Evolutionary conservation across 2,329 filamentous ascomycete species (phyloP), one percentile per base, ranked within the genome.

Genomic region (Ceratocystis alfenasii): DNA sequence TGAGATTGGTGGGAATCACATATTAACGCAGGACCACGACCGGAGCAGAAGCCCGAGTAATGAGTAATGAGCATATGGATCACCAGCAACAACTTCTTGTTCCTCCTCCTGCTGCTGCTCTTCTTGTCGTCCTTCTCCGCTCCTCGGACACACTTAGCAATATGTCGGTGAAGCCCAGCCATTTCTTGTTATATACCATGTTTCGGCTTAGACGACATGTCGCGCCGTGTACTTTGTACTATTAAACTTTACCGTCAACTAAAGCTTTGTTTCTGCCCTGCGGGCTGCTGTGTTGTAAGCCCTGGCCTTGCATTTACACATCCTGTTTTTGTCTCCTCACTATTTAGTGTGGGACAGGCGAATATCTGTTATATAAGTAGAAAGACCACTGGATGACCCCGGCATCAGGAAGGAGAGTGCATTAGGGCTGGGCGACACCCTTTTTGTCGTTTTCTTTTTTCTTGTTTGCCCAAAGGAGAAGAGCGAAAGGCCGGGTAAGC

Each of bases 131-230:
- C 10, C 8, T 12, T 12, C 25, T 57, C 50, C 50, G 50, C 22
- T 57, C 20, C 22, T 57, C 50, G 50, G 50, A 28, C 50, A 28
- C 3, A 30, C 50, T 5, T 10, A 28, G 8, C 12, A 22, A 30
- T 5, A 30, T 57, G 50, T 57, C 50, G 50, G 50, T 57, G 50
- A 57, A 57, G 50, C 50, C 50, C 50, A 57, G 50, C 50, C 50
- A 57, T 57, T 57, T 22, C 50, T 57, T 57, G 20, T 50, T 50
- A 25, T 28, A 28, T 15, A 12, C 50, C 50, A 57, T 57, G 50
- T 57, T 57, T 57, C 20, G 50, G 25, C 50, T 57, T 57, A 22
- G 50, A 57, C 50, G 50, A 57, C 50, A 57, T 57, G 50, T 28
- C 50, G 50, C 50, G 50, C 50, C 25, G 50, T 57, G 50, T 57